Conservation (phyloP, 768 basidiomycete species). For the Rhodotorula kratochvilovae region DNA sequence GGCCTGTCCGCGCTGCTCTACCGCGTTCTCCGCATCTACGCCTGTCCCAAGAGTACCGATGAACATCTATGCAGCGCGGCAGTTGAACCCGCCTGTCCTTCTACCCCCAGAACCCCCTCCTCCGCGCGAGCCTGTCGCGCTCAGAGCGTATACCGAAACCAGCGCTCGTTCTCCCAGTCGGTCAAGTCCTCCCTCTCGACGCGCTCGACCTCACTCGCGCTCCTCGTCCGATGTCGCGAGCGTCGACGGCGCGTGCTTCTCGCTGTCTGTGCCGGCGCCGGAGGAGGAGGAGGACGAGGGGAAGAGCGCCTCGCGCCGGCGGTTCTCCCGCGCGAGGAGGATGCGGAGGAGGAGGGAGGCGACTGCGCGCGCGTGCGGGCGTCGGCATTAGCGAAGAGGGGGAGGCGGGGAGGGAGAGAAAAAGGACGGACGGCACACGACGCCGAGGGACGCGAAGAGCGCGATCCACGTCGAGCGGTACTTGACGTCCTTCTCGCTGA, state of each 20-base stretch:
- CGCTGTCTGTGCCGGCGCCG: not conserved
- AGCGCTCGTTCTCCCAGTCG: slow-evolving; percentile 5
- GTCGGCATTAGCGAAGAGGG: not conserved
- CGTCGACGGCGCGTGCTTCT: not conserved
- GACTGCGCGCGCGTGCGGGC: slow-evolving; percentile 44
- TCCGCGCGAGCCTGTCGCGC: not conserved
- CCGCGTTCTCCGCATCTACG: no score
- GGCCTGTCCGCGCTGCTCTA: no score
- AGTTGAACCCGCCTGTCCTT: not conserved
- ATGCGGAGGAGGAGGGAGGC: slow-evolving; percentile 69
- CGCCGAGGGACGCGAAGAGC: slow-evolving; percentile 20
- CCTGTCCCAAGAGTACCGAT: no score
- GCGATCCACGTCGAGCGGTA: slow-evolving; percentile 34
- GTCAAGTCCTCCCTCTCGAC: slow-evolving; percentile 25
- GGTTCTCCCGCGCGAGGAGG: slow-evolving; percentile 83
- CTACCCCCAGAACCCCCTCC: not conserved
- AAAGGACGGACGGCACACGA: slow-evolving; percentile 4
- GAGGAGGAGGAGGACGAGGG: no score
- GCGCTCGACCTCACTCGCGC: slow-evolving; percentile 45
- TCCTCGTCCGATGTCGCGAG: not conserved
- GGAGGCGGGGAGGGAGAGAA: not conserved
- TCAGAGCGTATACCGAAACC: slow-evolving; percentile 19
- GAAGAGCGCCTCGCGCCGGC: slow-evolving; percentile 25
- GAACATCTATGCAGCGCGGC: not conserved
- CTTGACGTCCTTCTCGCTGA: slow-evolving; percentile 4